phyloP scores from a whole-genome alignment of 257 asterid genomes.

The Solanum peruvianum region DNA sequence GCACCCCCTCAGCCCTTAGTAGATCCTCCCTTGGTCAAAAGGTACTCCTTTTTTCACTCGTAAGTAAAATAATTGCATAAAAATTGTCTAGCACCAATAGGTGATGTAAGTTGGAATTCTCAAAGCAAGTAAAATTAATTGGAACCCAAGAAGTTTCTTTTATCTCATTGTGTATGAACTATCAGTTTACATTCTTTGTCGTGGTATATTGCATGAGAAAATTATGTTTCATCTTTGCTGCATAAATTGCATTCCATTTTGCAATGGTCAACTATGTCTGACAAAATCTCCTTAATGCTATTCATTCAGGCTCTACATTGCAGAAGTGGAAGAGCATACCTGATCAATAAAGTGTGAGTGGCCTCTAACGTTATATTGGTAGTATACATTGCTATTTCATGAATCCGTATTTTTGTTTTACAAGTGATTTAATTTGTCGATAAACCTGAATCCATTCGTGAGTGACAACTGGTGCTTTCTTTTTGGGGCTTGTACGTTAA shows the following conservation, averaged over 20 bases:
- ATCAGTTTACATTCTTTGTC: not conserved
- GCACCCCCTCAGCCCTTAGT: too few relatives aligned
- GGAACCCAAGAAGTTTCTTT: not conserved
- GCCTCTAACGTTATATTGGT: too few relatives aligned
- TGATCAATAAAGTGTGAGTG: constrained; percentile 68
- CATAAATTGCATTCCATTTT: not conserved
- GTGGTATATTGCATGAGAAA: not conserved
- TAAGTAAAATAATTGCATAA: too few relatives aligned
- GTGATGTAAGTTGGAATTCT: too few relatives aligned
- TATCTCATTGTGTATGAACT: not conserved
- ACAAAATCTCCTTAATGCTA: not conserved
- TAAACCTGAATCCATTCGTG: not conserved
- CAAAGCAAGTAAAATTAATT: not conserved
- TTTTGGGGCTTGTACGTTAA: not conserved
- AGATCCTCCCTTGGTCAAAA: too few relatives aligned
- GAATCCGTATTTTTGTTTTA: not conserved
- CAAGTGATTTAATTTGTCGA: not conserved
- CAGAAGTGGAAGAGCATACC: constrained; percentile 78
- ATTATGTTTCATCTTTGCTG: not conserved
- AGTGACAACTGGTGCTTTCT: not conserved
- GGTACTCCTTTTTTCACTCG: too few relatives aligned
- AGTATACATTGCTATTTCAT: not conserved
- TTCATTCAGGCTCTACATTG: constrained; percentile 55
- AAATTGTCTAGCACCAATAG: too few relatives aligned
- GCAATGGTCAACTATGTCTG: not conserved